Conservation (phyloP, 2,329 filamentous ascomycete genomes). For the Leptographium wingfieldii region DNA sequence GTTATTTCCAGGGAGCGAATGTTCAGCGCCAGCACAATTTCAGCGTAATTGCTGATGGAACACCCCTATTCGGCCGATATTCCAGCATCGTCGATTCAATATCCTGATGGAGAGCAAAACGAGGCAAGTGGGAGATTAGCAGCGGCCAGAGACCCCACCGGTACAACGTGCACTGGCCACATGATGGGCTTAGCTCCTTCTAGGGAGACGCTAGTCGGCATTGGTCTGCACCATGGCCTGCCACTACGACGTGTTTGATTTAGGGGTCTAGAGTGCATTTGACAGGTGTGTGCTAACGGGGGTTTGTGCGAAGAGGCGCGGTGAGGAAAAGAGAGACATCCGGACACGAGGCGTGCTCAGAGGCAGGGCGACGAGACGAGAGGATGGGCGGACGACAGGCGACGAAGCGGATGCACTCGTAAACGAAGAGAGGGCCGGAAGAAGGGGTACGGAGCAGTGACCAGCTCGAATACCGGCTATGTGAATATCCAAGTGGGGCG, state of each 20-base stretch:
- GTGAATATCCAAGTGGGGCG: not conserved
- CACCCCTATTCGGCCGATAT: not conserved
- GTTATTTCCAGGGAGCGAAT: not conserved
- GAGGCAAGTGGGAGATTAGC: not conserved
- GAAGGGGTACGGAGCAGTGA: not conserved
- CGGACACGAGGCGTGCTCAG: no score
- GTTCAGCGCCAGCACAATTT: not conserved
- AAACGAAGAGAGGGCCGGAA: not conserved
- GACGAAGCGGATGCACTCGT: no score
- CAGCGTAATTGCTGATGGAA: not conserved
- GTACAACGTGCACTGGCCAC: not conserved
- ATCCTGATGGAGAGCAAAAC: not conserved
- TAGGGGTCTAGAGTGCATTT: not conserved
- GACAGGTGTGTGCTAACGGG: not conserved
- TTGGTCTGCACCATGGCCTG: conserved; percentile 13
- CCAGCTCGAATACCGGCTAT: not conserved
- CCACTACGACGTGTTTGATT: not conserved
- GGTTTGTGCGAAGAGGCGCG: not conserved
- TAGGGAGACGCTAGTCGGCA: not conserved
- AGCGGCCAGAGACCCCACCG: not conserved
- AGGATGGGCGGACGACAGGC: no score
- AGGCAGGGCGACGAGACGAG: no score
- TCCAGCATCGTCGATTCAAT: not conserved
- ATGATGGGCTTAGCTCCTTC: not conserved
- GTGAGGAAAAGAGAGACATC: no score